Evolutionary conservation across 208 protist species (phyloP).

Genomic region (Zelonia costaricensis): DNA sequence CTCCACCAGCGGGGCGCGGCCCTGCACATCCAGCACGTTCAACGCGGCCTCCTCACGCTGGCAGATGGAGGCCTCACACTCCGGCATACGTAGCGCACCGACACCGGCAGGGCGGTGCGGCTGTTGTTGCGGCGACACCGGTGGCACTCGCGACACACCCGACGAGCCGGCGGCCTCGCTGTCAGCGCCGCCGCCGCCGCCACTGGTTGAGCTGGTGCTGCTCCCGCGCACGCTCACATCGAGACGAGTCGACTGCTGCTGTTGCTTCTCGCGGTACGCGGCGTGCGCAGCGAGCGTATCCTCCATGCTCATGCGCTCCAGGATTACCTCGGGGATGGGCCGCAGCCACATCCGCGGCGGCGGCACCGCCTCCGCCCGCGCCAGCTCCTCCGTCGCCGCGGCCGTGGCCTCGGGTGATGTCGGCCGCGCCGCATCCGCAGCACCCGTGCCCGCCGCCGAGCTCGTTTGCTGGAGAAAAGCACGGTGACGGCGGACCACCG

Average conservation of each 20-base stretch:
- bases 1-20: constrained; percentile 2
- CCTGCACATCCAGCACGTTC: constrained; percentile 5
- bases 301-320: constrained; percentile 24
- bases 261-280: constrained; percentile 4
- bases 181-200: no score
- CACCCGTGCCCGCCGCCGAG: neutral
- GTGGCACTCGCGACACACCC: no score
- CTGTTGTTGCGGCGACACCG: no score
- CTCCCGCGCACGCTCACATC: no score
- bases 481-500: constrained; percentile 6
- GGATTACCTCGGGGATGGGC: constrained; percentile 11
- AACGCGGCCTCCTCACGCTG: constrained; percentile 5
- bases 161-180: no score
- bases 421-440: no score
- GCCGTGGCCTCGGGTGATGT: neutral
- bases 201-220: no score
- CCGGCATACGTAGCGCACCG: no score
- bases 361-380: constrained; percentile 15
- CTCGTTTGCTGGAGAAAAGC: neutral
- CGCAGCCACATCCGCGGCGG: constrained; percentile 12
- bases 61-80: neutral
- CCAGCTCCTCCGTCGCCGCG: constrained; percentile 3
- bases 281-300: constrained; percentile 9
- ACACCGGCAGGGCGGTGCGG: no score
- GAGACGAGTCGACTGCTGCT: no score